Percentiles rank a stretch among this genome's conserved stretches.
These are phyloP conservation scores for Tuctoria greenei DNA, from an alignment of 176 grass and related monocot species.

Conservation along the genomic window DNA sequence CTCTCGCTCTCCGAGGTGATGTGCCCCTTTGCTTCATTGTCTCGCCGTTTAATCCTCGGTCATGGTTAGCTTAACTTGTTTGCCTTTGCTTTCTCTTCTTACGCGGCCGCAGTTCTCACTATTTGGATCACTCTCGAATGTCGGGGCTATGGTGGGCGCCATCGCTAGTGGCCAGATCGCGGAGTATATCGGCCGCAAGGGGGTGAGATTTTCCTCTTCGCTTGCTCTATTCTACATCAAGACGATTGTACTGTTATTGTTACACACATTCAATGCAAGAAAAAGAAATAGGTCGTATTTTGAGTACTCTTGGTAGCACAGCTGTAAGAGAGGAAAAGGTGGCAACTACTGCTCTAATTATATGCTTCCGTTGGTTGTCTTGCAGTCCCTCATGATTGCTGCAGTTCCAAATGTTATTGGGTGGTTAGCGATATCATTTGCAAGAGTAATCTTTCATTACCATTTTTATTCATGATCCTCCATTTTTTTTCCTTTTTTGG, in stretches of 20 bases:
- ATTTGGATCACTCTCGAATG: conserved; percentile 89
- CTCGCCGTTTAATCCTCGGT: background rate
- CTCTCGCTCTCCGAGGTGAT: conserved; percentile 78
- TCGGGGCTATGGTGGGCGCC: conserved; percentile 91
- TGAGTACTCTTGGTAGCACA: background rate
- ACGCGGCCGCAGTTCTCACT: conserved; percentile 63
- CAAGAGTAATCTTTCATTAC: conserved; percentile 52
- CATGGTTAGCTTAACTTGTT: background rate
- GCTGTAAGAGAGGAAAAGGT: background rate
- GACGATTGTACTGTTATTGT: background rate
- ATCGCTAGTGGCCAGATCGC: conserved; percentile 95
- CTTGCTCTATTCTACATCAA: background rate
- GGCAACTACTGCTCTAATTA: background rate
- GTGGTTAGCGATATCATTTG: conserved; percentile 94
- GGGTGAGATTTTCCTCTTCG: conserved; percentile 41
- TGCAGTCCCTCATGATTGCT: conserved; percentile 93
- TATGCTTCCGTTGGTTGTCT: conserved; percentile 11
- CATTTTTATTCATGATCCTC: background rate
- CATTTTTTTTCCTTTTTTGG: background rate
- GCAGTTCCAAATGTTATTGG: conserved; percentile 95
- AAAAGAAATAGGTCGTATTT: background rate
- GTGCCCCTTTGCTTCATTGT: background rate
- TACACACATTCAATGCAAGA: background rate
- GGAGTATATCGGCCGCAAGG: conserved; percentile 88
- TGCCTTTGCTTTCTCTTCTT: background rate